Base-by-base conservation (phyloP, 441 rosid species). In the Isatis lusitanica region DNA sequence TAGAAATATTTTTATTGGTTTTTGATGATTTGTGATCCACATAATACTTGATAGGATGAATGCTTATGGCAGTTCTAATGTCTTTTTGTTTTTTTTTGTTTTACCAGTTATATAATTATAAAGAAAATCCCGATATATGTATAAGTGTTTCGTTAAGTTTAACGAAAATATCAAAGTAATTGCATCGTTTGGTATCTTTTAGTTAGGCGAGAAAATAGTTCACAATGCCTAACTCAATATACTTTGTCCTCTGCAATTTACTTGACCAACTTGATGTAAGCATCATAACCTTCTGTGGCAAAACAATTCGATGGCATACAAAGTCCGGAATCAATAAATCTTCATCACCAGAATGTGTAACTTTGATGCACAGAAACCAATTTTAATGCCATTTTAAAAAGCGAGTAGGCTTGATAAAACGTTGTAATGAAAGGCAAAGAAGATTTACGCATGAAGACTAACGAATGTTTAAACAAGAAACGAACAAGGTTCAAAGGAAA, bases 361-460 rank as follows among this genome's bases (percentile, higher is more conserved):
- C 42, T 56, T 56, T 8, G 24, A 7, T 56, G 16, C 42, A 10
- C 4, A 33, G 43, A 55, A 15, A 30, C 61, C 21, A 30, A 55
- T 8, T 4, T 33, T 8, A 7, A 56, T 39, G 1, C 30, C 36
- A 35, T 33, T 7, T 31, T 2, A 0, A 0, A 0, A 21, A 87
- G 80, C 90, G 91, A 83, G 92, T 21, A 16, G 10, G 59, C 59
- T 13, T 53, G 17, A 53, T 2, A 31, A 21, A 15, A 12, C 18
- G 9, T 53, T 16, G 8, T 28, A 53, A 42, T 42, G 13, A 42
- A 16, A 43, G 47, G 47, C 17, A n/a, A 43, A 13, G 0, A 43
- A 43, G 47, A 43, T 13, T 44, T 15, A 44, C 4, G 9, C 9
- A 44, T 15, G 18, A 44, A 18, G 24, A 21, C 24, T 21, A 21